phyloP scores from a whole-genome alignment of 768 basidiomycete genomes.

The Collybia mongolica region DNA sequence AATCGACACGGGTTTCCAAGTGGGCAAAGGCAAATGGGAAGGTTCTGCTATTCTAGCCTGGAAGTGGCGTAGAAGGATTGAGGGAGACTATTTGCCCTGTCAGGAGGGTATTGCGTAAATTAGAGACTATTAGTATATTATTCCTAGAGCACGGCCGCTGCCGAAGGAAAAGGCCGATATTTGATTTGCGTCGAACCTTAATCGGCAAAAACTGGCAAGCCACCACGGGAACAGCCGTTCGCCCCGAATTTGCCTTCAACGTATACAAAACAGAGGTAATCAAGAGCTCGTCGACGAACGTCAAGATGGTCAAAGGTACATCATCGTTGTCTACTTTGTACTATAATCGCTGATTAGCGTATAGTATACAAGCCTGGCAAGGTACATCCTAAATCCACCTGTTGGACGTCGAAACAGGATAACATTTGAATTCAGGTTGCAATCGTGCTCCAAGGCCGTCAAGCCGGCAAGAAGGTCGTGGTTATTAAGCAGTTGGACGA shows the following conservation, averaged over 20 bases:
- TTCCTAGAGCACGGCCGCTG: background rate
- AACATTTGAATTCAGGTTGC: conserved; percentile 59
- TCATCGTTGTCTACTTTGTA: conserved; percentile 10
- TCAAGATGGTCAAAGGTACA: conserved; percentile 63
- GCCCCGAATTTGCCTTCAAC: conserved; percentile 22
- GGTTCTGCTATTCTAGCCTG: too few species aligned
- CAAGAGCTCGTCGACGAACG: conserved; percentile 42
- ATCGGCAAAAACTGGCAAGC: conserved; percentile 35
- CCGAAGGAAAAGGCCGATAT: background rate
- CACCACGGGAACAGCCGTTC: conserved; percentile 39
- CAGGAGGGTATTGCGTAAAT: background rate
- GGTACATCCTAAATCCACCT: conserved; percentile 38
- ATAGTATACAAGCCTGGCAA: conserved; percentile 95
- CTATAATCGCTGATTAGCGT: conserved; percentile 8
- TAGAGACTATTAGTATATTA: background rate
- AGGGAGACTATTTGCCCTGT: background rate
- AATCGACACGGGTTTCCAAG: too few species aligned
- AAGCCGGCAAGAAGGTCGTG: conserved; percentile 99
- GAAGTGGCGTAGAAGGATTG: too few species aligned
- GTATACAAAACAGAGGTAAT: conserved; percentile 32
- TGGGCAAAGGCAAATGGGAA: too few species aligned
- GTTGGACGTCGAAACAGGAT: background rate
- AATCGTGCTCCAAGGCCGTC: conserved; percentile 97
- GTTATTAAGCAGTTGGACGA: conserved; percentile 98
- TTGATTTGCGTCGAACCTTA: conserved; percentile 28